Base-by-base conservation (phyloP, 2,329 filamentous ascomycete species). In the Xylaria multiplex region DNA sequence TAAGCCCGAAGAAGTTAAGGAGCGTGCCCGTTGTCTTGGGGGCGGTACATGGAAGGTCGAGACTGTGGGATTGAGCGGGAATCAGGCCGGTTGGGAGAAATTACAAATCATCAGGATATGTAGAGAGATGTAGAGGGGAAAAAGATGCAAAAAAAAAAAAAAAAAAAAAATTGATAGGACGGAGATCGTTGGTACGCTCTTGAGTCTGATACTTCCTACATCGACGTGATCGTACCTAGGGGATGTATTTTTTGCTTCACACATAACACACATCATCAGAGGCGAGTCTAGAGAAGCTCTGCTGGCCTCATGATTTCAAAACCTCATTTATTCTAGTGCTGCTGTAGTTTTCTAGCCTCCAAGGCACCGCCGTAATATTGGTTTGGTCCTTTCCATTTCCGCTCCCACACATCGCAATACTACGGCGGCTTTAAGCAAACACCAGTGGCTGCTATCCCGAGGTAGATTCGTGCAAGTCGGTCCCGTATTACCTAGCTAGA, bases 71-170 rank as follows among this genome's bases (percentile, higher is more conserved):
- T 86, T 85, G 60, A 97, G 93, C 78, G 95, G 95, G 55, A 93
- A 90, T 82, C 88, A 91, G 78, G 95, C 91, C 35, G 96, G 96
- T 0, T 97, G 95, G 94, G 96, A 99, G 82, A 96, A 91, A 81
- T 82, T 99, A 78, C 90, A 93, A 75, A 91, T 99, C 73, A 82
- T 98, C 72, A 88, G 94, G 76, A 91, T 97, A 76, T 97, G 93
- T 91, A 87, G 88, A 74, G 83, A 83, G 32, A 63, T 55, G 63
- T 58, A 62, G 46, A 35, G 30, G 7, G 13, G 59, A 32, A 42
- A 48, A 58, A 52, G 59, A 32, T 63, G 59, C 19, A 64, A 8
- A 13, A 27, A 54, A 22, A 22, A 37, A 40, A 19, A 50, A 37
- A 53, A 4, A 55, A 19, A 8, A 16, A 16, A 4, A 13, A 3